Evolutionary conservation across 768 basidiomycete genomes (phyloP).

Genomic region (Psilocybe cubensis): DNA sequence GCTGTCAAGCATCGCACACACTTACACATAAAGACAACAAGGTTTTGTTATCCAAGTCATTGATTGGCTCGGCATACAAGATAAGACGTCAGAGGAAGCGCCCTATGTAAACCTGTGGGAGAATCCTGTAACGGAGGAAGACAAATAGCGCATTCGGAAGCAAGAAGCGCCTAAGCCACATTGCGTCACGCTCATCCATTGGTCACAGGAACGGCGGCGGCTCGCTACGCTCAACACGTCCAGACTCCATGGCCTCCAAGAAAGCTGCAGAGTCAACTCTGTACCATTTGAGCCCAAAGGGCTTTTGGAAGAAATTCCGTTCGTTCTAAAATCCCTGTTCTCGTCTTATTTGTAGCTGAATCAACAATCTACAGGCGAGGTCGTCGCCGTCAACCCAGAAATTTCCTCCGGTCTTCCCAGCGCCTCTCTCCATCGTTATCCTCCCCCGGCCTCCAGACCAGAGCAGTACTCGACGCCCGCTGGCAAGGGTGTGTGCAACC

Average conservation of each 20-base stretch:
- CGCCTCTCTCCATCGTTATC: conserved; percentile 72
- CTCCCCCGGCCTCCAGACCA: conserved; percentile 86
- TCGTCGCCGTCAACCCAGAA: conserved; percentile 82
- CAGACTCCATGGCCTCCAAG: conserved; percentile 65
- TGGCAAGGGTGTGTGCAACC: conserved; percentile 67
- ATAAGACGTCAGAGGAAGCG: background rate
- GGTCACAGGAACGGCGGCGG: conserved; percentile 4
- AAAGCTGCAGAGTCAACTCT: conserved; percentile 87
- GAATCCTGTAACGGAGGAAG: background rate
- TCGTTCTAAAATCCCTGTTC: conserved; percentile 31
- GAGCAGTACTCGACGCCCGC: conserved; percentile 89
- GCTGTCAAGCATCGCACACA: background rate
- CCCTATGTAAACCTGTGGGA: background rate
- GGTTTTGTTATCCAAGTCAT: background rate
- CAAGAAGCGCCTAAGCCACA: no score
- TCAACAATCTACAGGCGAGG: conserved; percentile 62
- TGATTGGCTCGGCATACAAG: conserved; percentile 1
- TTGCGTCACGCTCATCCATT: background rate
- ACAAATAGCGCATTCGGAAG: no score
- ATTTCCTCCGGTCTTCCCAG: conserved; percentile 91
- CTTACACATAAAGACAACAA: background rate
- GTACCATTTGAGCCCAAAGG: conserved; percentile 87
- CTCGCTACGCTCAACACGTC: conserved; percentile 16
- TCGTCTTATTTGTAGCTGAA: conserved; percentile 5
- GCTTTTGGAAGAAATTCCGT: conserved; percentile 98